These are phyloP conservation scores for Neurospora discreta DNA, from an alignment of 495 filamentous ascomycete genomes.

Conservation along the genomic window DNA sequence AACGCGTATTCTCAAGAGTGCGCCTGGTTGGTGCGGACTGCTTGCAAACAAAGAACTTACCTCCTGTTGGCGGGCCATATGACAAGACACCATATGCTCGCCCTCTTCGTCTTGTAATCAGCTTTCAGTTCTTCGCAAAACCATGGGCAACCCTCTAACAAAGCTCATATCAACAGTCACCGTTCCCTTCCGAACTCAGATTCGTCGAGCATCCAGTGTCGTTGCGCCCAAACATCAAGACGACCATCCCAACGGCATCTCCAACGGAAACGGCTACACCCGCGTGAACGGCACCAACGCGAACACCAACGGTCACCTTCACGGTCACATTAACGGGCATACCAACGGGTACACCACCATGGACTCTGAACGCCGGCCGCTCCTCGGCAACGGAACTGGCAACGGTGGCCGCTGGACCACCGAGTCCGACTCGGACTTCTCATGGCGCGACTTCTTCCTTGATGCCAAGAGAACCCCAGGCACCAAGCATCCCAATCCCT, in stretches of 20 bases:
- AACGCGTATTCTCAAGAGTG: not conserved
- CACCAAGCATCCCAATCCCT: constrained; percentile 34
- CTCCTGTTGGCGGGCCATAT: not conserved
- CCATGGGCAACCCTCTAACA: not conserved
- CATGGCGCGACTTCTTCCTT: constrained; percentile 30
- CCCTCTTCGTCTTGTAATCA: not conserved
- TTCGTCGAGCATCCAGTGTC: not conserved
- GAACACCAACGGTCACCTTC: not conserved
- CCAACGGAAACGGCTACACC: not conserved
- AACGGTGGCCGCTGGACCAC: not conserved
- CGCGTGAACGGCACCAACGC: not conserved
- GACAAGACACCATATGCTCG: not conserved
- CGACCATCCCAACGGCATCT: not conserved
- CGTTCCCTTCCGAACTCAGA: not conserved
- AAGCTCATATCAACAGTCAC: not conserved
- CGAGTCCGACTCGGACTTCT: constrained; percentile 4
- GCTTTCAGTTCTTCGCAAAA: not conserved
- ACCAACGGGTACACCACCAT: not conserved
- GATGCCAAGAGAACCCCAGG: constrained; percentile 35
- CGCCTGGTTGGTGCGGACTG: not conserved
- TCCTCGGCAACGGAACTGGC: not conserved
- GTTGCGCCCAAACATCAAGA: not conserved
- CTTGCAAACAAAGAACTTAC: not conserved
- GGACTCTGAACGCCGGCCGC: not conserved
- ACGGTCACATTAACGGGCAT: not conserved